Conservation (phyloP, 2,329 filamentous ascomycete species). For the Colletotrichum echinochloae region DNA sequence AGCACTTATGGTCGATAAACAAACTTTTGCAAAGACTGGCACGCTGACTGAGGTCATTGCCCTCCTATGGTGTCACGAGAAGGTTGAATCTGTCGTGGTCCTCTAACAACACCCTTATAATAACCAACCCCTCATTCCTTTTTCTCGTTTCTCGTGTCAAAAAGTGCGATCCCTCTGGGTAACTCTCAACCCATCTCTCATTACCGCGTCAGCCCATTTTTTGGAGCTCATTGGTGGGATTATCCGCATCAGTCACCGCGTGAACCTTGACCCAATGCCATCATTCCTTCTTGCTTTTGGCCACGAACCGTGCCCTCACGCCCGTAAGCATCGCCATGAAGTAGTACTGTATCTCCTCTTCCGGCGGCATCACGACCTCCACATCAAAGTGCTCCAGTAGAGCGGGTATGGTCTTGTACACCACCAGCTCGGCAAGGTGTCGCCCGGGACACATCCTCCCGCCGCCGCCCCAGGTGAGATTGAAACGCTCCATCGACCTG, state of each 20-base stretch:
- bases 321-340: constrained; percentile 66
- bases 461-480: constrained; percentile 65
- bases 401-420: constrained; percentile 57
- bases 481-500: constrained; percentile 60
- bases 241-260: no score
- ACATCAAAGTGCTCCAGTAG: constrained; percentile 60
- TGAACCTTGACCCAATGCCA: neutral
- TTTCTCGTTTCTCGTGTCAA: neutral
- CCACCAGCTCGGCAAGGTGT: constrained; percentile 62
- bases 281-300: constrained; percentile 12
- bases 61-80: neutral
- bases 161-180: neutral
- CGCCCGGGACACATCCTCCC: constrained; percentile 63
- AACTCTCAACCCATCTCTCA: neutral
- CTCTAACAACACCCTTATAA: neutral
- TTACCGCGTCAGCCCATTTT: neutral
- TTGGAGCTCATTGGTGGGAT: neutral
- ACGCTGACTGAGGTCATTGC: neutral
- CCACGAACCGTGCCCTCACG: constrained; percentile 55
- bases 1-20: no score
- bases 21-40: no score
- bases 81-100: neutral
- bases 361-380: constrained; percentile 52
- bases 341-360: constrained; percentile 57
- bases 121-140: neutral